Conservation (phyloP, 2,329 filamentous ascomycete species). For the Botryotinia calthae region DNA sequence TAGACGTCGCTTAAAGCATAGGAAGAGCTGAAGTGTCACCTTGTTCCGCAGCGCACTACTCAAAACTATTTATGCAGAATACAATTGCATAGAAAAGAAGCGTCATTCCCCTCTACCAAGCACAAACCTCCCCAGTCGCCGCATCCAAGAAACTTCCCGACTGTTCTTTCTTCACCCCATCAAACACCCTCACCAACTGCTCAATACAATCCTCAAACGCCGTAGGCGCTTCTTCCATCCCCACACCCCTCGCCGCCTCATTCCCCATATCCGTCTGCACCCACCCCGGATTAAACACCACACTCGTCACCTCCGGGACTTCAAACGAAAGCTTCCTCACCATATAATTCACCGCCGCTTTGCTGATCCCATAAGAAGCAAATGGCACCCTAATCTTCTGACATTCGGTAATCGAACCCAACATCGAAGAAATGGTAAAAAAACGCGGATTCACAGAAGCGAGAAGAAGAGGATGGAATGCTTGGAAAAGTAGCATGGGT, state of each 20-base stretch:
- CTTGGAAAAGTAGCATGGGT: constrained; percentile 32
- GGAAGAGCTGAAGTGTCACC: neutral
- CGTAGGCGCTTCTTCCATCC: constrained; percentile 27
- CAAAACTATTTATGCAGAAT: no score
- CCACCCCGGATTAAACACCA: constrained; percentile 40
- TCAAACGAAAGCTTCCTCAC: constrained; percentile 39
- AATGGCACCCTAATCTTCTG: constrained; percentile 21
- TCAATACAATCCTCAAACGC: constrained; percentile 27
- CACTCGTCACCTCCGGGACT: constrained; percentile 35
- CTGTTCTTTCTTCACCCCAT: constrained; percentile 24
- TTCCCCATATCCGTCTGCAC: constrained; percentile 36
- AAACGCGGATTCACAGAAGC: constrained; percentile 40
- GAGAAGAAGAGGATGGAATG: constrained; percentile 43
- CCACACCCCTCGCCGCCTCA: constrained; percentile 23
- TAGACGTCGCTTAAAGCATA: neutral
- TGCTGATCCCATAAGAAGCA: constrained; percentile 44
- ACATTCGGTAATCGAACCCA: constrained; percentile 26
- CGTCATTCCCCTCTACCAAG: constrained; percentile 24
- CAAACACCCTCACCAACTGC: constrained; percentile 25
- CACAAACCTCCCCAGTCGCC: constrained; percentile 21
- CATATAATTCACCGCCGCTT: constrained; percentile 40
- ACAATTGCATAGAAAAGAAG: neutral
- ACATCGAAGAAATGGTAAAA: constrained; percentile 39
- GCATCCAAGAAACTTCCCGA: constrained; percentile 24
- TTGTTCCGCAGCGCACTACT: neutral